Evolutionary conservation across 23 red algal species (phyloP), one percentile per base, ranked within the genome.

Genomic region (Gracilaria gracilis): DNA sequence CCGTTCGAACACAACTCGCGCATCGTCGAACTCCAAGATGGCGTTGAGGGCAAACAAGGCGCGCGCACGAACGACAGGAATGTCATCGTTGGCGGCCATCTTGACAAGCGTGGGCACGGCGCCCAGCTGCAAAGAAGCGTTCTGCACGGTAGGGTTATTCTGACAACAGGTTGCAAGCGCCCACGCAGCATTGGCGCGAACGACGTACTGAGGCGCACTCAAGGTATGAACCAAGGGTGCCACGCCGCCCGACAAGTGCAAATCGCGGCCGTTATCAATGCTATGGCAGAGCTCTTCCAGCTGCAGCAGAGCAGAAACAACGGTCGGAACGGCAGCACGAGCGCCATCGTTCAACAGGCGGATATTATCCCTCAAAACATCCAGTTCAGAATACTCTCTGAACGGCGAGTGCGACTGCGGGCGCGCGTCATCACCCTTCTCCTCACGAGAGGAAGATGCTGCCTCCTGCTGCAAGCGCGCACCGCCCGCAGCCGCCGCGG

Each of bases 141-240:
- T 78, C 39, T 78, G 72, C 33, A 89, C 86, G 13, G 69, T 66
- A 4, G 86, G 86, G 72, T 89, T 89, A 49, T 89, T 89, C 86
- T 89, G 86, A 61, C 55, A 78, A 67, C 86, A 89, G 28, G 86
- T 89, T 0, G 72, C 86, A 17, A 89, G 29, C 49, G 86, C 86
- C 86, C 86, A 80, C 12, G 72, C 86, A 12, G 86, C 86, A 61
- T 48, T 67, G 0, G 70, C 51, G n/a, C 74, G 86, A 7, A 89
- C 86, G 15, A 70, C 51, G 16, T 65, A 24, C 31, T 78, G 86
- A 33, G 34, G 27, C 33, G 72, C 53, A 48, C 36, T 38, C 57
- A 79, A 64, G 8, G 50, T 36, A 19, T 40, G 23, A 15, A 89
- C 47, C 48, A 89, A 40, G 61, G 51, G 74, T 14, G 28, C 11